Evolutionary conservation across 352 stramenopile species (phyloP), one percentile per base, ranked within the genome.

Genomic region (Phytophthora pisi): DNA sequence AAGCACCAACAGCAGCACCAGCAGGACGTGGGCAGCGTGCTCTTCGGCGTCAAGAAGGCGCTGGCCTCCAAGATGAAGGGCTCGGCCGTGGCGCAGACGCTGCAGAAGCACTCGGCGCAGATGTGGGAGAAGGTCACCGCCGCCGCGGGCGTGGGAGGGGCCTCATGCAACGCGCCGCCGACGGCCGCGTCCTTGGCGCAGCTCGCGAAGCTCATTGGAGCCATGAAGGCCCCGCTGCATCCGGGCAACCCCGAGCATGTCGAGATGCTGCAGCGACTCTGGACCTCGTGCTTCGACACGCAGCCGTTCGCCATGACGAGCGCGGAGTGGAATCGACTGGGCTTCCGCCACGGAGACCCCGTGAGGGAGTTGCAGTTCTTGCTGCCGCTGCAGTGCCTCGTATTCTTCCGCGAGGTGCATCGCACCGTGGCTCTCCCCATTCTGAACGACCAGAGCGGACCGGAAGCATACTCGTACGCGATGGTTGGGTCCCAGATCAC

Each of bases 21-120:
- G 11, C 82, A 91, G 52, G 81, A 93, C n/a, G 79, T 86, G 5
- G 57, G 75, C 2, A 79, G 75, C 9, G 83, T 94, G 23, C 62
- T 94, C 18, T 86, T 86, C 8, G 86, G 82, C 15, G 84, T 92
- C 24, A 93, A 89, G 74, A 91, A 93, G 67, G 84, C 82, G 20
- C 77, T 94, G 6, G 68, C 84, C n/a, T 91, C 86, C 61, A 92
- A 91, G 71, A 90, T 92, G 77, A 92, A 90, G 74, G 75, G 89
- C 42, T 93, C 84, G 2, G 64, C 52, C 2, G 68, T 93, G 57
- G 85, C 82, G 15, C 82, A 92, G 63, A 83, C 72, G 15, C 64
- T 95, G 20, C 84, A 93, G 56, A 95, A 95, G 51, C 80, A 83
- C 59, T 90, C 79, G 18, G 81, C 64, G 8, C 84, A 89, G 28